Evolutionary conservation across 2,329 filamentous ascomycete species (phyloP), one percentile per base, ranked within the genome.

Genomic region (Hymenoscyphus scutula): DNA sequence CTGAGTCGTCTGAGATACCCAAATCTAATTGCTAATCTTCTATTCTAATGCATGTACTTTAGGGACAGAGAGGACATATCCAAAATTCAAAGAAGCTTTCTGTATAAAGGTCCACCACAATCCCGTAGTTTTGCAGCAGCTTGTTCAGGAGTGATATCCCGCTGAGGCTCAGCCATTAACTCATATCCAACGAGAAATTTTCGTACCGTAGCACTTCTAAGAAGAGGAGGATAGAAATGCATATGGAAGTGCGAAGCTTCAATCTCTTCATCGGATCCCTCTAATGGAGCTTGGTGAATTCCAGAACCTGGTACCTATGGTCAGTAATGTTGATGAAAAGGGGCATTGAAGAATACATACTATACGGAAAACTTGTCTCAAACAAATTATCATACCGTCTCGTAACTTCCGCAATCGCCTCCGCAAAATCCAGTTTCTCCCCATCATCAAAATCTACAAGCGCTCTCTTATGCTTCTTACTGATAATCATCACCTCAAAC

Each of bases 161-260:
- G 85, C 77, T 99, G 95, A n/a, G 95, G 94, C 78, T 99, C 95
- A 1, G 91, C 95, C 85, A 99, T 86, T 78, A 99, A 83, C 78
- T 99, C 95, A 75, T 96, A 98, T 0, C 95, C 95, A 37, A 99
- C 95, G 59, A 98, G 77, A 78, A 98, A 99, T 79, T 99, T 99
- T 70, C 91, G 88, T 55, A 99, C 93, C 0, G 92, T 97, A 2
- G 95, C 93, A 55, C 92, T 97, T 62, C 95, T 87, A 67, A 99
- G 81, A 55, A 99, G 81, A 13, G 95, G 95, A 51, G 95, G 95
- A 76, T 97, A 98, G 77, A 99, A 99, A 79, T 99, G 95, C 80
- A 99, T 89, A 76, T 99, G 95, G 74, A 99, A 87, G 77, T 96
- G 94, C 69, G 91, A 92, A 65, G 87, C 87, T 70, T 97, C 90